Conservation (phyloP, 1,284 basidiomycete genomes). For the Athelia psychrophila region DNA sequence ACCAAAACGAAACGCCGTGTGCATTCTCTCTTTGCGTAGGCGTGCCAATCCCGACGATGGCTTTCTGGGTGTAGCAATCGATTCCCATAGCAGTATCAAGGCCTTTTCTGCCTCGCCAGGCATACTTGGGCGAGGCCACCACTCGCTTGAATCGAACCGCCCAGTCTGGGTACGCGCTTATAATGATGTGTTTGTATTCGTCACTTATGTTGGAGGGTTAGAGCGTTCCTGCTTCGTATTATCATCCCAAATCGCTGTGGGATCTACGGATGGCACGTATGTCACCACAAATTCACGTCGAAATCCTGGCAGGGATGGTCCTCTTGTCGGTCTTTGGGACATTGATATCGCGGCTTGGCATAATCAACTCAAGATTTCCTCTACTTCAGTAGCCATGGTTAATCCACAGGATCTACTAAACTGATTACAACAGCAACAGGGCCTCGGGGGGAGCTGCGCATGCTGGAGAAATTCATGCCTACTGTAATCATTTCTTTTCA, state of each 20-base stretch:
- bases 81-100: conserved; percentile 77
- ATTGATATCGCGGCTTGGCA: background rate
- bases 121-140: conserved; percentile 74
- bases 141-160: conserved; percentile 68
- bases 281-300: conserved; percentile 69
- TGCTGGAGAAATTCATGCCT: conserved; percentile 83
- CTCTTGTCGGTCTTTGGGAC: conserved; percentile 48
- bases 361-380: conserved; percentile 1
- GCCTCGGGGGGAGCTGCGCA: conserved; percentile 69
- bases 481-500: conserved; percentile 22
- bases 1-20: background rate
- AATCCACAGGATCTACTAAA: conserved; percentile 76
- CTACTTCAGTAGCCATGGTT: conserved; percentile 60
- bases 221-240: conserved; percentile 76
- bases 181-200: too few species aligned
- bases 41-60: conserved; percentile 62
- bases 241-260: conserved; percentile 84
- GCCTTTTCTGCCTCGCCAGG: conserved; percentile 66
- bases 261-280: conserved; percentile 79
- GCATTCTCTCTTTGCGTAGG: conserved; percentile 39
- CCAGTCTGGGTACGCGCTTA: conserved; percentile 83
- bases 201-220: too few species aligned
- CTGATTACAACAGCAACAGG: conserved; percentile 85
- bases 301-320: conserved; percentile 63
- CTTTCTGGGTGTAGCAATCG: conserved; percentile 71